Percentiles rank a stretch among this genome's conserved stretches.
These are phyloP conservation scores for Abrus precatorius DNA, from an alignment of 306 rosid genomes.

Conservation along the genomic window DNA sequence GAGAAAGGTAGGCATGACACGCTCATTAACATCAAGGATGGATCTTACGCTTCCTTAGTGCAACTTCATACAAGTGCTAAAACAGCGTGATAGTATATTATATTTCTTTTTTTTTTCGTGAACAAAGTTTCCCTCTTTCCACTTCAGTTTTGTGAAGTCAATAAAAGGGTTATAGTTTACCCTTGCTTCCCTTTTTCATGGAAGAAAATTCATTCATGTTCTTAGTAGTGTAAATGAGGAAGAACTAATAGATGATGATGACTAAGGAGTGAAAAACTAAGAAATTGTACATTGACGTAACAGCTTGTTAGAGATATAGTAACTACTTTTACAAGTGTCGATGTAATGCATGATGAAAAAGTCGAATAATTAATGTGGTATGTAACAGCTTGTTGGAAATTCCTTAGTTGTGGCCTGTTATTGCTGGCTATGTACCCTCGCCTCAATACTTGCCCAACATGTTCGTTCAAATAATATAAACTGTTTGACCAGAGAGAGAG, in stretches of 20 bases:
- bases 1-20: slow-evolving; percentile 79
- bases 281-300: neutral
- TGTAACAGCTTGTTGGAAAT: no score
- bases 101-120: neutral
- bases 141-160: neutral
- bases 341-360: neutral
- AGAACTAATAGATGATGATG: neutral
- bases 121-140: neutral
- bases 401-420: neutral
- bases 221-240: neutral
- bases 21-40: slow-evolving; percentile 61
- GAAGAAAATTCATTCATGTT: neutral
- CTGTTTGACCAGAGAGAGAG: neutral
- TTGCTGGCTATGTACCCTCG: neutral
- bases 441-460: neutral
- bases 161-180: neutral
- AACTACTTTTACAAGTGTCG: neutral
- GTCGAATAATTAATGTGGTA: neutral
- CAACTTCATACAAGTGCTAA: slow-evolving; percentile 65
- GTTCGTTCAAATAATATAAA: neutral
- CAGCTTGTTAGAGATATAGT: neutral
- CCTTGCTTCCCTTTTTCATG: neutral
- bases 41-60: slow-evolving; percentile 76
- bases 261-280: neutral
- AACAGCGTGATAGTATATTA: slow-evolving; percentile 39